These are phyloP conservation scores for Sequoia sempervirens DNA, from an alignment of 75 land plant genomes.

Conservation along the genomic window DNA sequence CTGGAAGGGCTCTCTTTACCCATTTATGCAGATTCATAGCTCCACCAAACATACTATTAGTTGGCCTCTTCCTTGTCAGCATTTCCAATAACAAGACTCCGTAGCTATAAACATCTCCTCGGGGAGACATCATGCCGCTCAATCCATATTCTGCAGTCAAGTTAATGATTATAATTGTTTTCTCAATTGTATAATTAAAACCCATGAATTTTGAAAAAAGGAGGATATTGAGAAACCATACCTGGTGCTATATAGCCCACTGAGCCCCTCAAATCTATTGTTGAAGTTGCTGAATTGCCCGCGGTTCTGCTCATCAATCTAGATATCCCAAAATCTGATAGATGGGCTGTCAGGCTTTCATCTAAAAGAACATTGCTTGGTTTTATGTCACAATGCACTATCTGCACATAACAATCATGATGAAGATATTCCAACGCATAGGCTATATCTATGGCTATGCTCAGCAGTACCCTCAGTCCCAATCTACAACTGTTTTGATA, in stretches of 20 bases:
- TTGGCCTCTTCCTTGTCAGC: too few species aligned
- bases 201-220: too few species aligned
- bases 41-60: too few species aligned
- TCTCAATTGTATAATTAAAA: background rate
- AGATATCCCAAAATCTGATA: constrained; percentile 14
- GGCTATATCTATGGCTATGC: background rate
- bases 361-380: constrained; percentile 12
- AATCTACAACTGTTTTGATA: background rate
- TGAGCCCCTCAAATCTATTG: background rate
- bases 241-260: constrained; percentile 1
- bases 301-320: background rate
- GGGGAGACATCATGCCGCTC: background rate
- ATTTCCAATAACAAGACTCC: too few species aligned
- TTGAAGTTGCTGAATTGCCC: background rate
- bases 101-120: background rate
- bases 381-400: too few species aligned
- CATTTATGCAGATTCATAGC: too few species aligned
- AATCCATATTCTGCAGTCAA: background rate
- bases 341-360: constrained; percentile 8
- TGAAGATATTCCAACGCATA: too few species aligned
- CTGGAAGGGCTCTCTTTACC: too few species aligned
- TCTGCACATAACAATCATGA: too few species aligned
- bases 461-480: background rate
- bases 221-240: background rate
- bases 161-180: background rate